Evolutionary conservation across 805 yeast genomes (phyloP), one percentile per base, ranked within the genome.

Genomic region (Soucietia sequanensis): DNA sequence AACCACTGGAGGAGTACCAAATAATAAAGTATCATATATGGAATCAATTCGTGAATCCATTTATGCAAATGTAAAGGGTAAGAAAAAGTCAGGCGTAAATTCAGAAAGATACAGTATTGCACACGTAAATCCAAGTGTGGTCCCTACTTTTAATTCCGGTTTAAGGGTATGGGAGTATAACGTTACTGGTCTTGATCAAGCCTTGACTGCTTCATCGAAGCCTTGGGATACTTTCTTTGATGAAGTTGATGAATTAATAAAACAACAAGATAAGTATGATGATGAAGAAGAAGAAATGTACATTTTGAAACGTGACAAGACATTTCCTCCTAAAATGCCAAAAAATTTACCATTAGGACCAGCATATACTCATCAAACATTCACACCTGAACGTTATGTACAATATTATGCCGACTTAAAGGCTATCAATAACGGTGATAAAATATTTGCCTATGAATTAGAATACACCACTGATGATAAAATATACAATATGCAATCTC

Each of bases 121-220:
- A 0, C 84, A 79, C 50, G 76, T 87, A 11, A 71, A 80, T 2
- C 80, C 89, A 1, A 81, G 90, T 36, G 78, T 87, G 10, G 76
- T 88, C 10, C 95, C 96, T 3, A 87, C 95, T 0, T 88, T 81
- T 60, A 85, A 84, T 45, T 89, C 96, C 4, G 86, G 89, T 4
- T 52, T 87, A 41, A 68, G 95, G 43, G 79, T 87, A 2, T 87
- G 95, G 93, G 95, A 87, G 54, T 87, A 87, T 56, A 87, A 87
- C 50, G 74, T 76, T 23, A 73, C 86, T 0, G 81, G 70, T 1
- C 52, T 84, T 30, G 62, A 54, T n/a, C 24, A 37, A 11, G n/a
- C n/a, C n/a, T n/a, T n/a, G n/a, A n/a, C n/a, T n/a, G n/a, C n/a
- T n/a, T 34, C 35, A 8, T 14, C 33, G 13, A 17, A 14, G 36